Evolutionary conservation across 176 grass and related monocot species (phyloP).

Genomic region (Urochloa ruziziensis): DNA sequence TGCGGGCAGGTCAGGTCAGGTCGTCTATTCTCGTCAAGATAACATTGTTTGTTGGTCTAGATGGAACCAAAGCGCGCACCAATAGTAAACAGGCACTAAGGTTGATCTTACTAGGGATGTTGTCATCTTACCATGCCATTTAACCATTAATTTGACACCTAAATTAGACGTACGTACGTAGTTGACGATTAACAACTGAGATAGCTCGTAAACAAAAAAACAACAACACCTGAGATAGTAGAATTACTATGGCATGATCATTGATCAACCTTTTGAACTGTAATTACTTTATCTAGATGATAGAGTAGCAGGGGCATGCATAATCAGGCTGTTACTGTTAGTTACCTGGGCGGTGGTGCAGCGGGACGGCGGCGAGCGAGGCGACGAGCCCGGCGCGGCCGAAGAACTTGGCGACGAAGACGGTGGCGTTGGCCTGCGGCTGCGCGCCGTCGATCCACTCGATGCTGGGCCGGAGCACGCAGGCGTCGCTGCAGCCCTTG

Average conservation of each 20-base stretch:
- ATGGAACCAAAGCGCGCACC: background rate
- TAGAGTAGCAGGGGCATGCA: too few species aligned
- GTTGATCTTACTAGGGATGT: too few species aligned
- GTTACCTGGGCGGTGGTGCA: constrained; percentile 53
- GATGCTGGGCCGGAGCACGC: constrained; percentile 71
- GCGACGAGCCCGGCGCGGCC: constrained; percentile 87
- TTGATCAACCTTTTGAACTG: too few species aligned
- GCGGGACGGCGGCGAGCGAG: constrained; percentile 60
- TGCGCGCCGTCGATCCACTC: constrained; percentile 75
- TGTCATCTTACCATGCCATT: too few species aligned
- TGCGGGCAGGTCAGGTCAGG: background rate
- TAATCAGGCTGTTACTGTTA: background rate
- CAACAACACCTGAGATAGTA: too few species aligned
- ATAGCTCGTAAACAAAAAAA: too few species aligned
- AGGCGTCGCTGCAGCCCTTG: constrained; percentile 84
- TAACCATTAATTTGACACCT: too few species aligned
- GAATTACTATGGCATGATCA: too few species aligned
- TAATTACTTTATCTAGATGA: too few species aligned
- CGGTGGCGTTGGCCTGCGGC: constrained; percentile 80
- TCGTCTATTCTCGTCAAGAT: background rate
- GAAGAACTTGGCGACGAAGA: constrained; percentile 94
- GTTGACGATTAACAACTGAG: too few species aligned
- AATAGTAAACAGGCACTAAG: background rate
- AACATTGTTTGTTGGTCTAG: background rate
- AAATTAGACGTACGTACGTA: too few species aligned